Base-by-base conservation (phyloP, 2,329 filamentous ascomycete genomes). In the Septoria linicola region DNA sequence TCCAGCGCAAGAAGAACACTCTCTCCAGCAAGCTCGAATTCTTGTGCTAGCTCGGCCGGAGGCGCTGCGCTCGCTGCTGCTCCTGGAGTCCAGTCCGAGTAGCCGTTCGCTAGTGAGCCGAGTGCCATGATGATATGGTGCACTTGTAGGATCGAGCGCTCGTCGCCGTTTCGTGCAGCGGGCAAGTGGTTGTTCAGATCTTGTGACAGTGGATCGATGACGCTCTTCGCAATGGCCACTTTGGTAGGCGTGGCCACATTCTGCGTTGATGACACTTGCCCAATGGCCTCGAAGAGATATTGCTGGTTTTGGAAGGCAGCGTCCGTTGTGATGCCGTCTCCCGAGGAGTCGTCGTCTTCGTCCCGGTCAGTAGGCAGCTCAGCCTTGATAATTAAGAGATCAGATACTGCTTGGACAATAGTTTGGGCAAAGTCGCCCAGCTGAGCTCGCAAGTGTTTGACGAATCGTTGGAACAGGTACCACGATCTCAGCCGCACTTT, bases 111-210 rank as follows among this genome's bases (percentile, higher is more conserved):
- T 34, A 99, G 76, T 1, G 90, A 96, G 10, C 93, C 93, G 23
- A 99, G 77, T 13, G 95, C 95, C 87, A 96, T 91, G 60, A 99
- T 89, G 60, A 95, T 87, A 69, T 99, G 93, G 68, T 99, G 93
- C 14, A 96, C 88, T 71, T 99, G 93, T 14, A 96, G 76, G 32
- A 86, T 75, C 1, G 92, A 87, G 63, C 90, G 84, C 41, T 89
- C 83, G 66, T 97, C 90, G 10, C 88, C 88, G 34, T 81, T 76
- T 68, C 89, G 89, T 21, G 92, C 93, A 49, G 83, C 76, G 8
- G 78, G 77, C 14, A 99, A 77, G 63, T 92, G 85, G 48, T 80
- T 80, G 68, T 96, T 84, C 78, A 99, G 87, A 63, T 97, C 91
- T n/a, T 80, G 74, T 67, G 96, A 95, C 7, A 99, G 76, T 10